phyloP scores from a whole-genome alignment of 345 rosid genomes.

The Euphorbia peplus region DNA sequence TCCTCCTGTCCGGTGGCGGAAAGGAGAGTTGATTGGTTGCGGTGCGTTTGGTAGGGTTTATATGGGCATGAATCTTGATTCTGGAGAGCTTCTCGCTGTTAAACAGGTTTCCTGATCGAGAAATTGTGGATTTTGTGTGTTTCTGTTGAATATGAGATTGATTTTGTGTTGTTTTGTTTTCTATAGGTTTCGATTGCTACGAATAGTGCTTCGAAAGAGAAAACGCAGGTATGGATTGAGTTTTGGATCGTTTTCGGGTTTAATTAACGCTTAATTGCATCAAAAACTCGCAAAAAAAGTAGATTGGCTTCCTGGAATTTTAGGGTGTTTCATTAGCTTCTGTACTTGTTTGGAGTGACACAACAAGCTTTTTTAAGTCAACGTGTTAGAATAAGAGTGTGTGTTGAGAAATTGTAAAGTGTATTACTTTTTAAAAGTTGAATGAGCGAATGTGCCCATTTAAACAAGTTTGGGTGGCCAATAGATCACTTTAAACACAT shows the following conservation, averaged over 20 bases:
- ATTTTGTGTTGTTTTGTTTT: neutral
- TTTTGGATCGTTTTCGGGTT: neutral
- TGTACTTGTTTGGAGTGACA: too few relatives aligned
- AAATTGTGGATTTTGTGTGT: neutral
- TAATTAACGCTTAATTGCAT: too few relatives aligned
- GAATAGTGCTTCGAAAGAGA: conserved; percentile 65
- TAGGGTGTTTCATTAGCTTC: too few relatives aligned
- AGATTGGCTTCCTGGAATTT: too few relatives aligned
- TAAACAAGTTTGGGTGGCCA: too few relatives aligned
- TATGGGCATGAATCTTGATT: conserved; percentile 40
- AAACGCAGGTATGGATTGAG: conserved; percentile 47
- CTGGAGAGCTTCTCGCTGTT: conserved; percentile 37
- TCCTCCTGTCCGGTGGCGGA: conserved; percentile 32
- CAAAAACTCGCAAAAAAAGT: too few relatives aligned
- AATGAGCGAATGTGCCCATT: too few relatives aligned
- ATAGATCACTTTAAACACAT: too few relatives aligned
- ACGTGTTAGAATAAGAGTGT: too few relatives aligned
- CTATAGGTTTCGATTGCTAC: conserved; percentile 59
- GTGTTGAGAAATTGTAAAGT: too few relatives aligned
- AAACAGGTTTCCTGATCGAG: conserved; percentile 20
- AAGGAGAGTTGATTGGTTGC: conserved; percentile 35
- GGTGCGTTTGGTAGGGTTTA: conserved; percentile 36
- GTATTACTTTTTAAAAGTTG: too few relatives aligned
- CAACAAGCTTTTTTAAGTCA: too few relatives aligned
- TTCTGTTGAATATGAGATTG: neutral